Evolutionary conservation across 768 basidiomycete genomes (phyloP), one percentile per base, ranked within the genome.

Genomic region (Xerocomus brunneocitrinus): DNA sequence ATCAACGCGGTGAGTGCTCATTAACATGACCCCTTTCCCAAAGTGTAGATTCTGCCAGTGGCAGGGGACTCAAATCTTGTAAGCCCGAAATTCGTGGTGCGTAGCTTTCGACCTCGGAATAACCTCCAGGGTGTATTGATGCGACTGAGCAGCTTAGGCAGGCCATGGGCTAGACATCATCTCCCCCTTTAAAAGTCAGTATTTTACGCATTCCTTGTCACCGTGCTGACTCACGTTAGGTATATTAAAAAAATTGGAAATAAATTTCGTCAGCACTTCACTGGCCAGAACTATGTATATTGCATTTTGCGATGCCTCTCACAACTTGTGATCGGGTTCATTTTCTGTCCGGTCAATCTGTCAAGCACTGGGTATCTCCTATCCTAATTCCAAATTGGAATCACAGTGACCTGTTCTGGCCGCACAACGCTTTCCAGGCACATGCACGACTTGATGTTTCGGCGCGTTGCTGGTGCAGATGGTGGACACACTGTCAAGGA

Each of bases 21-120:
- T 67, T 32, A 81, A 81, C 53, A 79, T 78, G 10, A 80, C 77
- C 1, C 74, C 81, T 53, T 0, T 76, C 76, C 4, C 65, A 64
- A 27, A 80, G 80, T 55, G 80, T 77, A 76, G 63, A 77, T 43
- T 22, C 66, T 80, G 32, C 78, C 79, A 4, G 19, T 19, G 19
- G 19, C 59, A 74, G 38, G 74, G 70, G n/a, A 79, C 80, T 8
- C 73, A 76, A 42, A 68, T 32, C 19, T 19, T 19, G 19, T 19
- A 19, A 19, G 19, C 19, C 19, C 19, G 19, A 19, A 19, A 2
- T 31, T 31, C 30, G 30, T 31, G 8, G 2, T 34, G 32, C 32
- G 13, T 34, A 12, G 32, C 32, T 34, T 34, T 34, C 32, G 2
- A 34, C 32, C 31, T 32, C 31, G 4, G 5, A 34, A 34, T 31